These are phyloP conservation scores for Glycine tomentella DNA, from an alignment of 306 rosid genomes.

Conservation along the genomic window DNA sequence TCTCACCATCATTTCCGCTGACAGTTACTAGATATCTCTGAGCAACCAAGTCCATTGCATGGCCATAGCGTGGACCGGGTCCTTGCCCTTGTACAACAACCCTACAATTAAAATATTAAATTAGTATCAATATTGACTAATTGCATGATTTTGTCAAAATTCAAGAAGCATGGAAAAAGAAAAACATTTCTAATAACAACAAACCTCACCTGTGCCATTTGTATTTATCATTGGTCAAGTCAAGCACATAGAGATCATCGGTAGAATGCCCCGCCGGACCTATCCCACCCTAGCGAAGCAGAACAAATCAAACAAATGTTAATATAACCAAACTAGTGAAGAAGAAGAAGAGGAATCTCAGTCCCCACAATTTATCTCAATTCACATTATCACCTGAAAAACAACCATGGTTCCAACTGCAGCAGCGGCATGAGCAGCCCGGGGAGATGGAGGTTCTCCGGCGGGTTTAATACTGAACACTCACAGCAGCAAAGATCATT, in stretches of 20 bases:
- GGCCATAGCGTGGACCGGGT: slow-evolving; percentile 99
- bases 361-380: not conserved
- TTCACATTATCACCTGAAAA: slow-evolving; percentile 76
- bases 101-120: slow-evolving; percentile 55
- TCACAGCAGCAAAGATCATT: slow-evolving; percentile 44
- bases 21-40: slow-evolving; percentile 97
- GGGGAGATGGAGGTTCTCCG: slow-evolving; percentile 98
- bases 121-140: slow-evolving; percentile 36
- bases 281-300: slow-evolving; percentile 87
- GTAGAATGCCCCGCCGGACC: slow-evolving; percentile 99
- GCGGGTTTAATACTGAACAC: slow-evolving; percentile 81
- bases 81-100: slow-evolving; percentile 99
- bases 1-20: slow-evolving; percentile 96
- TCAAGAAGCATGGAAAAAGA: slow-evolving; percentile 23
- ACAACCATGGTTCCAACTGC: slow-evolving; percentile 99
- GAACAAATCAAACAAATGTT: slow-evolving; percentile 49
- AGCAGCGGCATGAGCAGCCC: slow-evolving; percentile 98
- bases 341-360: not conserved
- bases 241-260: slow-evolving; percentile 92
- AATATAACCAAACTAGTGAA: not conserved
- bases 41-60: slow-evolving; percentile 99
- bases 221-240: slow-evolving; percentile 85
- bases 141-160: slow-evolving; percentile 18
- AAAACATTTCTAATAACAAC: slow-evolving; percentile 29
- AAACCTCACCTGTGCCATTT: slow-evolving; percentile 96